Evolutionary conservation across 306 rosid genomes (phyloP).

Genomic region (Fagus crenata): DNA sequence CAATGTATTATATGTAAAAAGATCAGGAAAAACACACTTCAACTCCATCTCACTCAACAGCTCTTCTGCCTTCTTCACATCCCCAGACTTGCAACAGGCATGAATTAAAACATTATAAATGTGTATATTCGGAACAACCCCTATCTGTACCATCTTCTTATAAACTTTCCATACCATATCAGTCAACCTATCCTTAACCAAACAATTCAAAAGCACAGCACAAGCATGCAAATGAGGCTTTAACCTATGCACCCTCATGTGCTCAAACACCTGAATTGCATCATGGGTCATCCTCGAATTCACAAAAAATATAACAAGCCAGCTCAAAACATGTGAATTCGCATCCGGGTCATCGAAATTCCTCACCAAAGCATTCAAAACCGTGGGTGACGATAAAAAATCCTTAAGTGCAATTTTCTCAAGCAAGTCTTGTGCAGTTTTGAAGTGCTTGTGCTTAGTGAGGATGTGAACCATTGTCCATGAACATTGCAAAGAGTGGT

Average conservation of each 20-base stretch:
- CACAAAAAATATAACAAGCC: slow-evolving; percentile 70
- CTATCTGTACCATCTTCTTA: slow-evolving; percentile 51
- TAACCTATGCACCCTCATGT: slow-evolving; percentile 55
- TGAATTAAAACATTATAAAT: slow-evolving; percentile 76
- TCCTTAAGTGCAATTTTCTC: slow-evolving; percentile 65
- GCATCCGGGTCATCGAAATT: slow-evolving; percentile 52
- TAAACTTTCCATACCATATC: slow-evolving; percentile 71
- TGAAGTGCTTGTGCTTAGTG: slow-evolving; percentile 52
- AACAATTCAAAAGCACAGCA: slow-evolving; percentile 69
- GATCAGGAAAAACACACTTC: slow-evolving; percentile 64
- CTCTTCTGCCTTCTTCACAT: slow-evolving; percentile 61
- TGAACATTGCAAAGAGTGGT: slow-evolving; percentile 68
- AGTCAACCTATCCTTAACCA: slow-evolving; percentile 66
- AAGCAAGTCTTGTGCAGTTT: slow-evolving; percentile 65
- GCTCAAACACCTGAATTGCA: slow-evolving; percentile 75
- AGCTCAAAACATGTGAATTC: slow-evolving; percentile 80
- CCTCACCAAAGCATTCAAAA: slow-evolving; percentile 59
- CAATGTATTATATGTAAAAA: slow-evolving; percentile 80
- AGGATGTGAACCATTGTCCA: slow-evolving; percentile 78
- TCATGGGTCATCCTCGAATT: slow-evolving; percentile 63
- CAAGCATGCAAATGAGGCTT: slow-evolving; percentile 81
- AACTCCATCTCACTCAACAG: slow-evolving; percentile 70
- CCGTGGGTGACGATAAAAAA: slow-evolving; percentile 66
- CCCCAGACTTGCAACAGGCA: slow-evolving; percentile 81
- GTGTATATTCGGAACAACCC: slow-evolving; percentile 64